Conservation (phyloP, 345 rosid genomes). For the Adansonia digitata region DNA sequence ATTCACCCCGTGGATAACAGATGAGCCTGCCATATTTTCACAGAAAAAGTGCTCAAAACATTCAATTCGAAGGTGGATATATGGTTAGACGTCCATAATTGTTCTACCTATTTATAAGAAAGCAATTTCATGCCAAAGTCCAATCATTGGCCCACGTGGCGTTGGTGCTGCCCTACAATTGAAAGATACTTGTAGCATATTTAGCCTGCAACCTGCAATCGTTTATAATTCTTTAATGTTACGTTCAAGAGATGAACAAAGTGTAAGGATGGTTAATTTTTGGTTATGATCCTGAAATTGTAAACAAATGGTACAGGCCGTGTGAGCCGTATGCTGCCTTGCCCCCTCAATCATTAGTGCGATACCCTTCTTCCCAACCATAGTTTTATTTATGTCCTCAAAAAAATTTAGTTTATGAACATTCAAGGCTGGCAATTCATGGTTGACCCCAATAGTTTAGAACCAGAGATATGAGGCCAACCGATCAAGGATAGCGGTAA, state of each 20-base stretch:
- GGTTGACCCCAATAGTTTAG: slow-evolving; percentile 19
- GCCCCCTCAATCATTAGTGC: slow-evolving; percentile 36
- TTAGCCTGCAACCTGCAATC: slow-evolving; percentile 25
- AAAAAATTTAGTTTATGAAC: slow-evolving; percentile 23
- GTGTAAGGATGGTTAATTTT: slow-evolving; percentile 3
- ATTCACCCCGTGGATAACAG: slow-evolving; percentile 17
- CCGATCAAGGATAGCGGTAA: slow-evolving; percentile 10
- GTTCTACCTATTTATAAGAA: slow-evolving; percentile 16
- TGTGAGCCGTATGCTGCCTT: slow-evolving; percentile 5
- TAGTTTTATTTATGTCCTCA: slow-evolving; percentile 16
- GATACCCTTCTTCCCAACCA: background rate
- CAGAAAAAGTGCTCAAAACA: background rate
- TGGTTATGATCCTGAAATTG: slow-evolving; percentile 6
- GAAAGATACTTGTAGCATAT: slow-evolving; percentile 27
- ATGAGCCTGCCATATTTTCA: slow-evolving; percentile 8
- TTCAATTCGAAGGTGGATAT: background rate
- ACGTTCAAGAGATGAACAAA: slow-evolving; percentile 12
- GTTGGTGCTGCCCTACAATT: slow-evolving; percentile 10
- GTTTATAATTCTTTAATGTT: slow-evolving; percentile 14
- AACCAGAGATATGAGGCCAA: slow-evolving; percentile 11
- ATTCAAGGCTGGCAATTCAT: slow-evolving; percentile 41
- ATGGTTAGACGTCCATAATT: background rate
- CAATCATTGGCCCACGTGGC: slow-evolving; percentile 28
- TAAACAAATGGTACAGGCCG: background rate
- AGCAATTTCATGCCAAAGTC: background rate